phyloP scores from a whole-genome alignment of 2,329 filamentous ascomycete species.

The Penicillium psychrosexuale region DNA sequence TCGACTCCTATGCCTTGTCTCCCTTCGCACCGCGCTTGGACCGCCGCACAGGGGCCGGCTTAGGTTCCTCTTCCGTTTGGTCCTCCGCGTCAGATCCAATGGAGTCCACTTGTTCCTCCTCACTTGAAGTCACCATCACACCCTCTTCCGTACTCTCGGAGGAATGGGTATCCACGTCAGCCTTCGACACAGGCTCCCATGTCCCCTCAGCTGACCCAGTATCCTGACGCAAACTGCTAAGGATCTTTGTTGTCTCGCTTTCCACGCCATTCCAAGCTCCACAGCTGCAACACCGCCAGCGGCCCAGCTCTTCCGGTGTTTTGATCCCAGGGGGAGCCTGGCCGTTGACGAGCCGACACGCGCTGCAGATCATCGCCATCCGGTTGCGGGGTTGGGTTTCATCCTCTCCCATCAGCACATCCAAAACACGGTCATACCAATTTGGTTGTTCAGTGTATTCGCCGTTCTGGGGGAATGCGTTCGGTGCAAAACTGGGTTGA shows the following conservation, averaged over 20 bases:
- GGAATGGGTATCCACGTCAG: conserved; percentile 17
- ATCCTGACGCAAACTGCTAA: conserved; percentile 58
- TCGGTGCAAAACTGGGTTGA: conserved; percentile 48
- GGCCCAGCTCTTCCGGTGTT: conserved; percentile 72
- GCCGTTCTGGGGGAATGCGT: conserved; percentile 42
- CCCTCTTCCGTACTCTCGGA: conserved; percentile 26
- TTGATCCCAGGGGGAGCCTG: conserved; percentile 87
- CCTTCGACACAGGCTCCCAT: conserved; percentile 24
- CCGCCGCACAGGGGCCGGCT: conserved; percentile 18
- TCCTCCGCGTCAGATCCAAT: conserved; percentile 22
- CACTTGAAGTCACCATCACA: conserved; percentile 26
- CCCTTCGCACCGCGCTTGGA: conserved; percentile 28
- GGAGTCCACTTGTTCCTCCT: conserved; percentile 28
- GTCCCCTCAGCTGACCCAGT: conserved; percentile 16
- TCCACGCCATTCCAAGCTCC: conserved; percentile 76
- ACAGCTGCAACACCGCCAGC: conserved; percentile 88
- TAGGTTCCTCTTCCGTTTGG: conserved; percentile 10
- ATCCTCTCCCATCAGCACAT: conserved; percentile 89
- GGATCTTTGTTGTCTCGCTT: conserved; percentile 69
- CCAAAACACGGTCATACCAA: conserved; percentile 94
- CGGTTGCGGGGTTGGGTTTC: conserved; percentile 90
- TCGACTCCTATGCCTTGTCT: conserved; percentile 23
- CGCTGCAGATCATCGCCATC: conserved; percentile 76
- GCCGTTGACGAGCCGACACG: conserved; percentile 87
- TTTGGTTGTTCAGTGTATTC: conserved; percentile 51